Evolutionary conservation across 2,329 filamentous ascomycete species (phyloP), one percentile per base, ranked within the genome.

Genomic region (Colletotrichum simmondsii): DNA sequence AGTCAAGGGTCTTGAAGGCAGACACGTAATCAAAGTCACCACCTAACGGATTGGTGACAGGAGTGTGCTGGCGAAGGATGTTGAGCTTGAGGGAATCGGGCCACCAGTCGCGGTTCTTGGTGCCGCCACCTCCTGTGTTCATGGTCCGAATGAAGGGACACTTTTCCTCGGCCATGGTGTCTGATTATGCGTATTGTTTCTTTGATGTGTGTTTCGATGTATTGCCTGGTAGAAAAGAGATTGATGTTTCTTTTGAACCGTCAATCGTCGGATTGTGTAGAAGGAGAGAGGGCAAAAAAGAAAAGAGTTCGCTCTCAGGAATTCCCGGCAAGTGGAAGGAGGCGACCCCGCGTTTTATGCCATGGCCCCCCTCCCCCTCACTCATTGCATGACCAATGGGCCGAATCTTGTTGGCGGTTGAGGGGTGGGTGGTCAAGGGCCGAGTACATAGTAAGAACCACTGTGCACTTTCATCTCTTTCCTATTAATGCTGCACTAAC

Each of bases 51-150:
- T 93, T 92, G 75, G 89, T 89, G 71, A 86, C 84, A 26, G 86
- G 78, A 35, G 87, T 90, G 80, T 94, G 89, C 84, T 95, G 93
- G 79, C 93, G 92, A 64, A 95, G 89, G 79, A 95, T 91, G 85
- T 92, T 91, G 76, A 94, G 86, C 79, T 86, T 89, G 75, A 95
- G 83, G 77, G 88, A 84, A 70, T 91, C 87, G 69, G 93, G 93
- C 93, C 93, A 95, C 91, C 92, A 94, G 86, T 95, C 92, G 68
- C 77, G 79, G 85, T 92, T 94, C 75, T 85, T 85, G 77, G 91
- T 93, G 78, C 93, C 93, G 77, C 89, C 89, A 76, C 92, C 92
- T 70, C 83, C 87, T 54, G 83, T 81, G 73, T 87, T 87, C 78
- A 67, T 74, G 78, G 76, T 61, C 24, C 69, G 69, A 24, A 66